These are phyloP conservation scores for Epichloe glyceriae DNA, from an alignment of 2,329 filamentous ascomycete species.

Conservation along the genomic window DNA sequence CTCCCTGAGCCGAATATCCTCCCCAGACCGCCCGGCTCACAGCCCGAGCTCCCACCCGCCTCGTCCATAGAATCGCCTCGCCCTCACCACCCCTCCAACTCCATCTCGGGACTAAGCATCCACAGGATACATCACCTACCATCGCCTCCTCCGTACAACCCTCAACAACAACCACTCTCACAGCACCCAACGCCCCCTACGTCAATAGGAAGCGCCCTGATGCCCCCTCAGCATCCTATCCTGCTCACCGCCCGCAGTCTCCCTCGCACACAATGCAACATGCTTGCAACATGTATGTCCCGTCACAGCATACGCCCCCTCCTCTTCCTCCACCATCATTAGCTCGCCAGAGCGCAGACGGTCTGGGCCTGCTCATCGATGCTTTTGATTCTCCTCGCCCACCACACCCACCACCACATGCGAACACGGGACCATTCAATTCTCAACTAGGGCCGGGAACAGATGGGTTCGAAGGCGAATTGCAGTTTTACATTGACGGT, in stretches of 20 bases:
- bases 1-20: slow-evolving; percentile 10
- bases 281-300: slow-evolving; percentile 5
- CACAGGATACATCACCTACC: slow-evolving; percentile 1
- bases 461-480: slow-evolving; percentile 34
- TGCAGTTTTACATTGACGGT: slow-evolving; percentile 31
- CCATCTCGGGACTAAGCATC: neutral
- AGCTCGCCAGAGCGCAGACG: slow-evolving; percentile 16
- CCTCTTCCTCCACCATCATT: neutral
- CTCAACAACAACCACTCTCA: slow-evolving; percentile 1
- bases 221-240: slow-evolving; percentile 10
- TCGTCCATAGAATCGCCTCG: slow-evolving; percentile 7
- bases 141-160: slow-evolving; percentile 5
- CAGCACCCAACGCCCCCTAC: slow-evolving; percentile 9
- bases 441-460: slow-evolving; percentile 19
- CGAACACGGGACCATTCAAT: slow-evolving; percentile 1
- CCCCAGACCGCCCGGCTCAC: slow-evolving; percentile 10
- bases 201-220: slow-evolving; percentile 10
- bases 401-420: slow-evolving; percentile 8
- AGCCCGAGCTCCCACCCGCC: slow-evolving; percentile 11
- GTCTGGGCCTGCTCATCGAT: slow-evolving; percentile 29
- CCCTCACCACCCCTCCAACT: slow-evolving; percentile 2
- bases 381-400: slow-evolving; percentile 23
- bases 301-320: slow-evolving; percentile 7
- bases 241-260: slow-evolving; percentile 8
- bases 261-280: slow-evolving; percentile 5